A percentile compares a stretch with the other conserved stretches of the same genome.
Evolutionary conservation across 2,329 filamentous ascomycete species (phyloP).

Genomic region (Hortaea werneckii): DNA sequence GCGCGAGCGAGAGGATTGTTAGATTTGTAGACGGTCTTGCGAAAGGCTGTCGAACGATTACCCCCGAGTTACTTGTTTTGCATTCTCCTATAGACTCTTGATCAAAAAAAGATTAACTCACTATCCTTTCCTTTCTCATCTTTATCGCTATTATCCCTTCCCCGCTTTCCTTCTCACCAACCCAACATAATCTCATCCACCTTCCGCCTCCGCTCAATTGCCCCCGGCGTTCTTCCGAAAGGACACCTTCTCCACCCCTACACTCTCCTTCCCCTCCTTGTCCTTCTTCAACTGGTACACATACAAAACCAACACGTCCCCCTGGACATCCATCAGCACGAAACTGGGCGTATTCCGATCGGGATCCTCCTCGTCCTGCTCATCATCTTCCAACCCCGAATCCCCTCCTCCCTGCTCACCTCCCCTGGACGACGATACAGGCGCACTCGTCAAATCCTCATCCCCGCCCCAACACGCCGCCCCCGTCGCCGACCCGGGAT

Average conservation of each 20-base stretch:
- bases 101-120: too few relatives aligned
- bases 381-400: slow-evolving; percentile 20
- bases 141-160: too few relatives aligned
- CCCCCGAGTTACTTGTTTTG: too few relatives aligned
- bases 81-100: too few relatives aligned
- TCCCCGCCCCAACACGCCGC: slow-evolving; percentile 49
- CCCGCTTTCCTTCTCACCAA: too few relatives aligned
- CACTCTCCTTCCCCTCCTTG: slow-evolving; percentile 42
- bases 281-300: slow-evolving; percentile 60
- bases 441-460: slow-evolving; percentile 12
- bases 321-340: slow-evolving; percentile 97
- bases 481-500: slow-evolving; percentile 58
- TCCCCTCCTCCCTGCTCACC: slow-evolving; percentile 19
- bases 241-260: slow-evolving; percentile 47
- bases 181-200: slow-evolving; percentile 3
- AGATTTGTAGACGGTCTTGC: too few relatives aligned
- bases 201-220: slow-evolving; percentile 1
- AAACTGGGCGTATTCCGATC: slow-evolving; percentile 77
- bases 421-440: background rate
- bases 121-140: too few relatives aligned
- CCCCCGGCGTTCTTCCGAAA: slow-evolving; percentile 38
- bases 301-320: slow-evolving; percentile 88
- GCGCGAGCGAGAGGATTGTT: too few relatives aligned
- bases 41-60: too few relatives aligned
- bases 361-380: slow-evolving; percentile 36